Evolutionary conservation across 148 eudicot genomes (phyloP).

Genomic region (Camellia sinensis): DNA sequence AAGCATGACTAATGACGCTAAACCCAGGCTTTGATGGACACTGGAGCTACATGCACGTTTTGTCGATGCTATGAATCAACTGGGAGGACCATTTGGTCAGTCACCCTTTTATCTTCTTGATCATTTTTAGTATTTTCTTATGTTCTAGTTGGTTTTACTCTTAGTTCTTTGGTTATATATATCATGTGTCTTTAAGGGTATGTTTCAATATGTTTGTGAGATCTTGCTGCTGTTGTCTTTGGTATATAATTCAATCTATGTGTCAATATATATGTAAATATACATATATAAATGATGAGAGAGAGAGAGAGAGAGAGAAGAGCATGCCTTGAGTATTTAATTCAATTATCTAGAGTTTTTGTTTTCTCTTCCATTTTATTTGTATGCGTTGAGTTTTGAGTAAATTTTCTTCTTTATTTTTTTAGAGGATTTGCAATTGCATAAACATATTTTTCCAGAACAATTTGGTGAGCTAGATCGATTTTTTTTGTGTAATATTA

Average conservation of each 20-base stretch:
- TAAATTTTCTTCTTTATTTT: background rate
- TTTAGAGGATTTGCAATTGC: background rate
- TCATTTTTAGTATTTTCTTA: background rate
- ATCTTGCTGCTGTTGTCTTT: no score
- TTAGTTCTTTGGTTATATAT: background rate
- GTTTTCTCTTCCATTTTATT: no score
- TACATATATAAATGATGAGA: background rate
- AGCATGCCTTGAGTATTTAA: no score
- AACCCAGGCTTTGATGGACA: conserved; percentile 2
- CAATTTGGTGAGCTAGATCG: background rate
- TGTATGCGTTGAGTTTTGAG: no score
- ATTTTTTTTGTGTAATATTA: background rate
- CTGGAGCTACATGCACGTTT: background rate
- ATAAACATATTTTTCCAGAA: no score
- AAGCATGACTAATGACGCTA: background rate
- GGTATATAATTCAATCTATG: no score
- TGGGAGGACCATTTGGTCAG: background rate
- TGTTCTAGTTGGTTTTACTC: background rate
- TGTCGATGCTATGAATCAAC: background rate
- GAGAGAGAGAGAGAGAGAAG: background rate
- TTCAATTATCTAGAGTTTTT: no score
- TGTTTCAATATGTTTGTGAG: no score
- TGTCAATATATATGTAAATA: no score
- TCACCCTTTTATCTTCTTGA: background rate
- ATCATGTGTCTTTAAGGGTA: background rate